phyloP scores from a whole-genome alignment of 345 rosid genomes.

The Eucalyptus curtisii region DNA sequence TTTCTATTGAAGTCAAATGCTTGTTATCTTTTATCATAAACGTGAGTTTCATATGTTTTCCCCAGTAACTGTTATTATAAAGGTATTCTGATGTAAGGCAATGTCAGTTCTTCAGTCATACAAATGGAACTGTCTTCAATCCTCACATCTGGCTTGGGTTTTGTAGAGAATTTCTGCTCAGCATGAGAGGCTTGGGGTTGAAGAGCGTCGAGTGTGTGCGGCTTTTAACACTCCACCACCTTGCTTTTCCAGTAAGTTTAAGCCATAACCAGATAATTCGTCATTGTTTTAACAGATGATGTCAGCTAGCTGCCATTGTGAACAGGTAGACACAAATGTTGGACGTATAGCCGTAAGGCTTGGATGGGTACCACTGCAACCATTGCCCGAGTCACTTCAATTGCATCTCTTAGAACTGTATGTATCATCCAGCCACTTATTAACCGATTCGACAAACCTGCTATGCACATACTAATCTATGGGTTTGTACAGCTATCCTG shows the following conservation, averaged over 20 bases:
- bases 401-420: conserved; percentile 92
- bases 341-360: conserved; percentile 96
- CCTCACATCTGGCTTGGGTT: not conserved
- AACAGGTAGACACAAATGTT: conserved; percentile 97
- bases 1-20: not conserved
- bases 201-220: conserved; percentile 99
- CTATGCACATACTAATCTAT: not conserved
- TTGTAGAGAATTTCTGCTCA: conserved; percentile 77
- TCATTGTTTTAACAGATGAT: not conserved
- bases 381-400: conserved; percentile 96
- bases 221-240: conserved; percentile 90
- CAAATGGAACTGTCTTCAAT: not conserved
- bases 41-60: not conserved
- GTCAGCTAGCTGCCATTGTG: not conserved
- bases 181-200: conserved; percentile 75
- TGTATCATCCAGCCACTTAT: conserved; percentile 9
- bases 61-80: not conserved
- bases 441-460: not conserved
- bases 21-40: not conserved
- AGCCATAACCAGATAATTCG: not conserved
- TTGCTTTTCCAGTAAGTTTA: conserved; percentile 89
- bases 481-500: conserved; percentile 55
- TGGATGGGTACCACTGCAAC: conserved; percentile 99
- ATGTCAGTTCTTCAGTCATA: not conserved
- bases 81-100: not conserved